Conservation (phyloP, 2,329 filamentous ascomycete species). For the Xenoacremonium recifei region DNA sequence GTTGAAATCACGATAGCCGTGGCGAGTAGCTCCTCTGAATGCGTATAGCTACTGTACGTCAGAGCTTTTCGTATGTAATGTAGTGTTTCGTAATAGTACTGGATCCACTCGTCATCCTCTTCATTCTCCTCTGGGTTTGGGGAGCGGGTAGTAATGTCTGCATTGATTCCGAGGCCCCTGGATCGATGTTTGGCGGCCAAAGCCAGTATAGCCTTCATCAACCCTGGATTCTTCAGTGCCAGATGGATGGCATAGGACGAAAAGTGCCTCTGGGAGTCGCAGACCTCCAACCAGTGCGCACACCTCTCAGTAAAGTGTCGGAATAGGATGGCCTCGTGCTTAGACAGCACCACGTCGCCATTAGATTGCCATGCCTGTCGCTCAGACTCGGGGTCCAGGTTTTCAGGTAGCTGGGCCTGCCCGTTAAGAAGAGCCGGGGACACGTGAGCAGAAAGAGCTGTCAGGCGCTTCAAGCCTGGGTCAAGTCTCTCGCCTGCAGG, state of each 20-base stretch:
- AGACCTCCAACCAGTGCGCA: conserved; percentile 18
- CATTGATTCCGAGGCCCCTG: conserved; percentile 38
- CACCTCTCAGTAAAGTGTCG: conserved; percentile 1
- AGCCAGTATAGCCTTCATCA: conserved; percentile 58
- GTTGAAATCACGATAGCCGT: conserved; percentile 60
- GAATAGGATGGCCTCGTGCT: not conserved
- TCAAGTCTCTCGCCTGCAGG: conserved; percentile 1
- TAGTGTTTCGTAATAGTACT: conserved; percentile 62
- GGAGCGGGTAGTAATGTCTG: conserved; percentile 3
- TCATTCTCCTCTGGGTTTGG: conserved; percentile 5
- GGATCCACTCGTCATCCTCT: conserved; percentile 25
- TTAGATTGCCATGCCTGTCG: not conserved
- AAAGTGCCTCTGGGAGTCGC: conserved; percentile 20
- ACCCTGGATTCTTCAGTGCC: conserved; percentile 43
- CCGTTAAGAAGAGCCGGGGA: not conserved
- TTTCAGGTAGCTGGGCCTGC: not conserved
- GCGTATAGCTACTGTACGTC: conserved; percentile 55
- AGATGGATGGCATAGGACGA: conserved; percentile 20
- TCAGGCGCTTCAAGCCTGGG: conserved; percentile 1
- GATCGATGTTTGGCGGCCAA: conserved; percentile 37
- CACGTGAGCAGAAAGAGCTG: not conserved
- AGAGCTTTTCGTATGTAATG: conserved; percentile 61
- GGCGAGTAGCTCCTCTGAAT: conserved; percentile 55
- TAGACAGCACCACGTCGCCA: not conserved
- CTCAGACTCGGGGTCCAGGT: not conserved